Evolutionary conservation across 192 early-diverging fungal genomes (phyloP), one percentile per base, ranked within the genome.

Genomic region (Rhizophagus sp.): DNA sequence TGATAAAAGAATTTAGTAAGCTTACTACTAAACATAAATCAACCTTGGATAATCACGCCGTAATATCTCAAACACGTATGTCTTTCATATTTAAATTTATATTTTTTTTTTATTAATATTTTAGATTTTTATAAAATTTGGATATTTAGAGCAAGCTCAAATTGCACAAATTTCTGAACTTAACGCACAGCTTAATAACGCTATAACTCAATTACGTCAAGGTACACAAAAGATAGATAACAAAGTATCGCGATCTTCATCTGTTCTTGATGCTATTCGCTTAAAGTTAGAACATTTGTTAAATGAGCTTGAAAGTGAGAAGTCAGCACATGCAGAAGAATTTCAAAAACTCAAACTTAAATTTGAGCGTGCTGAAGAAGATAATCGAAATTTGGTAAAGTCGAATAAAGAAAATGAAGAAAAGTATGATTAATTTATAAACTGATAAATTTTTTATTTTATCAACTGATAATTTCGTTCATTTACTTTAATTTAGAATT

Each of bases 1-100:
- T 73, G 47, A 49, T n/a, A 39, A 63, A 4, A 78, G 76, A 68
- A 30, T 78, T 67, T 27, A 34, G 15, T 69, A 57, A 66, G 24
- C 41, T 78, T 13, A 62, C 15, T 34, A 50, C 30, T 13, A 66
- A 47, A 22, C 17, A 52, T 19, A 30, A 78, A 50, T 52, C 34
- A 17, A 19, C 27, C 19, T 34, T 34, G 12, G 76, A 78, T 68
- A 34, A 19, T n/a, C 15, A 57, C 8, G 49, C 24, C 5, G 24
- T 47, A n/a, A 34, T 39, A n/a, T 34, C n/a, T 27, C 27, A 27
- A 30, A 9, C 65, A 27, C 76, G 76, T 78, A 78, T 61, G 33
- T 66, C 12, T 77, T 75, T 33, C 0, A 22, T 34, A 75, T 12
- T 34, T 62, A 27, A 62, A 52, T 11, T 75, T 75, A 77, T 41